Percentiles rank a stretch among this genome's conserved stretches.
Conservation (phyloP, 164 flowering plant genomes). For the Vitis riparia region DNA sequence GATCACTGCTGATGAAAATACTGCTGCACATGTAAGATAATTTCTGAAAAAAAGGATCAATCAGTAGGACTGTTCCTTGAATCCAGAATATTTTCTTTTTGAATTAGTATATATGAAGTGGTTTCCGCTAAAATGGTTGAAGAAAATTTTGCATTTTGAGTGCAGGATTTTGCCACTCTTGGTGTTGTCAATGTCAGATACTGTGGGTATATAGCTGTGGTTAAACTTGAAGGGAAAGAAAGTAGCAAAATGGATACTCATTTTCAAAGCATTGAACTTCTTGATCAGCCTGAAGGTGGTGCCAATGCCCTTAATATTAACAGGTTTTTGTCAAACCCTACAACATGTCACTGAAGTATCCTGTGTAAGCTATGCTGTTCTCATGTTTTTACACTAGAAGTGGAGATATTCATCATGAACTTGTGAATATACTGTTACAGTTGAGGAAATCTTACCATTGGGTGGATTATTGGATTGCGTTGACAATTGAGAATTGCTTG, state of each 20-base stretch:
- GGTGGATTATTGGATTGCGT: too few relatives aligned
- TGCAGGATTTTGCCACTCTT: conserved; percentile 85
- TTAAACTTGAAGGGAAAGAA: conserved; percentile 58
- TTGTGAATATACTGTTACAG: too few relatives aligned
- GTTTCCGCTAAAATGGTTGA: conserved; percentile 8
- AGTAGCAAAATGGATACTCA: conserved; percentile 24
- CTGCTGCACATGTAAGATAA: conserved; percentile 94
- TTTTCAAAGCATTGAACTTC: conserved; percentile 44
- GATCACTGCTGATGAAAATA: conserved; percentile 97
- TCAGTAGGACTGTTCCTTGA: background rate
- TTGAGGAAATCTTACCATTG: too few relatives aligned
- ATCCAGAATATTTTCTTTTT: background rate
- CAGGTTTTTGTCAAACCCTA: conserved; percentile 50
- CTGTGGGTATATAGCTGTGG: conserved; percentile 78
- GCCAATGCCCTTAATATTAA: conserved; percentile 94
- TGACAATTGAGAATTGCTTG: too few relatives aligned
- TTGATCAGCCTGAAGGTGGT: conserved; percentile 94
- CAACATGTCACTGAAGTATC: background rate
- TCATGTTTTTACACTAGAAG: background rate
- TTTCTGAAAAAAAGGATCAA: conserved; percentile 6
- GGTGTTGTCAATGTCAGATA: conserved; percentile 80
- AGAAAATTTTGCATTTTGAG: conserved; percentile 6
- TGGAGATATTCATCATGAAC: too few relatives aligned
- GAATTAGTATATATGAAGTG: background rate
- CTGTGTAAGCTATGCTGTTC: too few relatives aligned